phyloP scores from a whole-genome alignment of 345 rosid species.

The Noccaea caerulescens region DNA sequence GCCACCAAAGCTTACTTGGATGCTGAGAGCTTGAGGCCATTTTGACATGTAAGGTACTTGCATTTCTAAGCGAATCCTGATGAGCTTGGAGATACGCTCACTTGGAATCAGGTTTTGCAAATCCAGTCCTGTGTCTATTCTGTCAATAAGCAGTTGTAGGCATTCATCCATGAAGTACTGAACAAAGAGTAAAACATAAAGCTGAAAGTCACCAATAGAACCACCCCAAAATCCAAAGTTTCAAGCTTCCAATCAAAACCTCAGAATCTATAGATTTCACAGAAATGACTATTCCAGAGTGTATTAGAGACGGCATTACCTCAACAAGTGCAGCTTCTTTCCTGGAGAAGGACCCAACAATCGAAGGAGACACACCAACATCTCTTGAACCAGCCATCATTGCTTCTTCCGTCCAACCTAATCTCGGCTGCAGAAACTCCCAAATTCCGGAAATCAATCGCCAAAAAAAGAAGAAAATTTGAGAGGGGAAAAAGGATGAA shows the following conservation, averaged over 20 bases:
- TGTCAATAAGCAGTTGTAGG: slow-evolving; percentile 74
- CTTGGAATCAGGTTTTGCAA: slow-evolving; percentile 65
- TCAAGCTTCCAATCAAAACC: background rate
- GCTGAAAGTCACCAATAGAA: background rate
- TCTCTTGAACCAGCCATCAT: slow-evolving; percentile 95
- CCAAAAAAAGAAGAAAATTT: slow-evolving; percentile 9
- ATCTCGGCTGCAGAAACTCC: slow-evolving; percentile 49
- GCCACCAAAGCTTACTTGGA: slow-evolving; percentile 51
- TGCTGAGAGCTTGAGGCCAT: slow-evolving; percentile 97
- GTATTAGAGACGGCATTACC: slow-evolving; percentile 47
- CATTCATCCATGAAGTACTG: slow-evolving; percentile 94
- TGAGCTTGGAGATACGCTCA: slow-evolving; percentile 68
- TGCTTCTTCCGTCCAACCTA: slow-evolving; percentile 91
- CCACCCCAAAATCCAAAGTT: background rate
- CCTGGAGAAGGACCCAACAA: slow-evolving; percentile 82
- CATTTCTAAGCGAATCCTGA: slow-evolving; percentile 81
- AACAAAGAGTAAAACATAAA: slow-evolving; percentile 27
- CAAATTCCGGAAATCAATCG: background rate
- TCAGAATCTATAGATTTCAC: background rate
- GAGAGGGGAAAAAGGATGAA: background rate
- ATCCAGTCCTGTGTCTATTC: slow-evolving; percentile 63
- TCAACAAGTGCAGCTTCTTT: slow-evolving; percentile 91
- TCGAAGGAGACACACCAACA: slow-evolving; percentile 81
- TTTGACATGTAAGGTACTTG: slow-evolving; percentile 88
- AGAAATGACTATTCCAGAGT: background rate